Percentiles rank a stretch among this genome's conserved stretches.
phyloP scores from a whole-genome alignment of 495 filamentous ascomycete species.

The Usnea hakonensis region DNA sequence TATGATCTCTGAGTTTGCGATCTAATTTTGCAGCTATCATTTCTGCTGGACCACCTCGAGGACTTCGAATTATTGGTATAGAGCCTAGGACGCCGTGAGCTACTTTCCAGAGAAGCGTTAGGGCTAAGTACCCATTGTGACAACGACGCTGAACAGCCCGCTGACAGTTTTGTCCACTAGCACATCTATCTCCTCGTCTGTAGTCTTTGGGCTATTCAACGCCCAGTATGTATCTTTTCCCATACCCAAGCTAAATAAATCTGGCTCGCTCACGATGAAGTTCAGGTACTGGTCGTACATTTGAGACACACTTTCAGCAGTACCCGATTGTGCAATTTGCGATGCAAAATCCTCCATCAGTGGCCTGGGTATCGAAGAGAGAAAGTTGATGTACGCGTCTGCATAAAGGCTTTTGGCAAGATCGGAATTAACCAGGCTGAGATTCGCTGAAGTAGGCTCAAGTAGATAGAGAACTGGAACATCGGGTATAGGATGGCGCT shows the following conservation, averaged over 20 bases:
- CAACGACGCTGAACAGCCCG: conserved; percentile 90
- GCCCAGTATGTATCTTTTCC: conserved; percentile 87
- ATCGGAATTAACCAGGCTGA: conserved; percentile 77
- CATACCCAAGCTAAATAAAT: conserved; percentile 89
- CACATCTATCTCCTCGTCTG: conserved; percentile 78
- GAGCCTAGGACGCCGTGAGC: conserved; percentile 44
- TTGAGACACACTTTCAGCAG: conserved; percentile 80
- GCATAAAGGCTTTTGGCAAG: conserved; percentile 83
- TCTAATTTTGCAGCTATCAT: conserved; percentile 91
- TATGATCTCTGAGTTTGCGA: conserved; percentile 90
- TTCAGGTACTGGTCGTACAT: conserved; percentile 98
- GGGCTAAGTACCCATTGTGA: conserved; percentile 72
- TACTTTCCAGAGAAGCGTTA: not conserved
- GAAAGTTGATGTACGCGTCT: conserved; percentile 93
- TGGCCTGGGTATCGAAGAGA: conserved; percentile 86
- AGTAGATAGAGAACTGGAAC: conserved; percentile 94
- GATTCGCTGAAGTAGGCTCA: conserved; percentile 75
- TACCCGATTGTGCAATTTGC: conserved; percentile 73
- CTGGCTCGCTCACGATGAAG: conserved; percentile 92
- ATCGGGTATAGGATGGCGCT: conserved; percentile 87
- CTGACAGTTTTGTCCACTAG: conserved; percentile 87
- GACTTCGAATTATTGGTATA: conserved; percentile 90
- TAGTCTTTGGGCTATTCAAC: conserved; percentile 85
- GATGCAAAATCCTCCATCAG: conserved; percentile 93
- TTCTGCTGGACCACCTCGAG: conserved; percentile 86